Evolutionary conservation across 345 rosid genomes (phyloP).

Genomic region (Eutrema yunnanense): DNA sequence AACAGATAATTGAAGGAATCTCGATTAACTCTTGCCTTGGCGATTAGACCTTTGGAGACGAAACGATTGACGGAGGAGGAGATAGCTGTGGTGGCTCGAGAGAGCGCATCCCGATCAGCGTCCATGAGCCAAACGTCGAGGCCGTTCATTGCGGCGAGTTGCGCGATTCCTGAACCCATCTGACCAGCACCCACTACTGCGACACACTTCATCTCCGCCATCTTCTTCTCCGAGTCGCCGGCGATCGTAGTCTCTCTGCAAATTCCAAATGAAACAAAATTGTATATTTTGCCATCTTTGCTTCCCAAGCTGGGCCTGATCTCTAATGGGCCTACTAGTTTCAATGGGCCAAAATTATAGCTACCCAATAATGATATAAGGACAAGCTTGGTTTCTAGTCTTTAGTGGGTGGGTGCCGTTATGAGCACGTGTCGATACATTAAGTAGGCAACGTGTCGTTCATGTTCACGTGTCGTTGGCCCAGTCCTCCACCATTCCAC

Average conservation of each 20-base stretch:
- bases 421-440: conserved; percentile 13
- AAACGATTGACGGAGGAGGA: conserved; percentile 52
- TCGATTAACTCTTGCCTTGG: conserved; percentile 39
- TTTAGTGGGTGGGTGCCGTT: background rate
- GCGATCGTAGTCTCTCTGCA: background rate
- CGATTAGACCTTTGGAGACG: conserved; percentile 54
- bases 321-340: background rate
- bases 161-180: conserved; percentile 98
- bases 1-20: background rate
- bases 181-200: conserved; percentile 87
- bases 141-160: conserved; percentile 67
- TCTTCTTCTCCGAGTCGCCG: conserved; percentile 13
- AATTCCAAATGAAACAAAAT: background rate
- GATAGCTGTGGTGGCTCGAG: conserved; percentile 50
- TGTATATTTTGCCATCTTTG: background rate
- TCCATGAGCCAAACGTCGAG: conserved; percentile 59
- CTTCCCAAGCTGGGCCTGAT: background rate
- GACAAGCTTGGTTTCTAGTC: background rate
- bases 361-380: background rate
- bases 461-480: conserved; percentile 6
- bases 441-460: conserved; percentile 19
- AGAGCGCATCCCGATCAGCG: conserved; percentile 56
- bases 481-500: background rate
- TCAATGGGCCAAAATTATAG: background rate
- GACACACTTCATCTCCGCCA: conserved; percentile 45